phyloP scores from a whole-genome alignment of 2,329 filamentous ascomycete species.

The Aureobasidium sp. region DNA sequence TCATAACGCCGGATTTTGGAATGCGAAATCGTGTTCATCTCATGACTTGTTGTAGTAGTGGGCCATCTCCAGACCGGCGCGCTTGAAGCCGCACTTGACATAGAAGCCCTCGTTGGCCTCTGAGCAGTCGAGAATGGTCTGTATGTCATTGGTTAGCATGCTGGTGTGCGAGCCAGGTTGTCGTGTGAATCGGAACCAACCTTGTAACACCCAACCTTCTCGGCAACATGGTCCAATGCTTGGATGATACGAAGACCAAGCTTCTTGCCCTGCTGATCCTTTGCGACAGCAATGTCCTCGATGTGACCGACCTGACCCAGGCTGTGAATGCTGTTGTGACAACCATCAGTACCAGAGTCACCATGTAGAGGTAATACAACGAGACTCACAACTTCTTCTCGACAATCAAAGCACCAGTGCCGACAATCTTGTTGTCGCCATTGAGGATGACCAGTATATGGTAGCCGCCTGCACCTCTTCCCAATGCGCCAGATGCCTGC shows the following conservation, averaged over 20 bases:
- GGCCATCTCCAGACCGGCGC: slow-evolving; percentile 91
- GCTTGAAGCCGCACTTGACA: slow-evolving; percentile 90
- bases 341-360: neutral
- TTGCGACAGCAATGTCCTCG: slow-evolving; percentile 92
- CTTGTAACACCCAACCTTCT: slow-evolving; percentile 91
- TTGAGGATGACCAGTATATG: slow-evolving; percentile 83
- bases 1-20: neutral
- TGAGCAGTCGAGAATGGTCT: slow-evolving; percentile 93
- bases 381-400: slow-evolving; percentile 67
- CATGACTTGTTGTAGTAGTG: slow-evolving; percentile 61
- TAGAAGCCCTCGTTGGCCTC: slow-evolving; percentile 97
- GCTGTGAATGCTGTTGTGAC: slow-evolving; percentile 54
- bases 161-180: neutral
- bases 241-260: slow-evolving; percentile 87
- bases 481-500: slow-evolving; percentile 28
- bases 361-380: neutral
- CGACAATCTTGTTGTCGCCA: slow-evolving; percentile 63
- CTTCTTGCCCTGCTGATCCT: slow-evolving; percentile 96
- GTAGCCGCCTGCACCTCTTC: slow-evolving; percentile 63
- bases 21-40: neutral
- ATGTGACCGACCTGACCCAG: slow-evolving; percentile 86
- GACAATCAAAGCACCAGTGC: slow-evolving; percentile 79
- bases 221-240: slow-evolving; percentile 80
- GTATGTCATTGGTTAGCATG: slow-evolving; percentile 4
- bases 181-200: slow-evolving; percentile 27